phyloP scores from a whole-genome alignment of 345 rosid genomes.

The Laguncularia racemosa region DNA sequence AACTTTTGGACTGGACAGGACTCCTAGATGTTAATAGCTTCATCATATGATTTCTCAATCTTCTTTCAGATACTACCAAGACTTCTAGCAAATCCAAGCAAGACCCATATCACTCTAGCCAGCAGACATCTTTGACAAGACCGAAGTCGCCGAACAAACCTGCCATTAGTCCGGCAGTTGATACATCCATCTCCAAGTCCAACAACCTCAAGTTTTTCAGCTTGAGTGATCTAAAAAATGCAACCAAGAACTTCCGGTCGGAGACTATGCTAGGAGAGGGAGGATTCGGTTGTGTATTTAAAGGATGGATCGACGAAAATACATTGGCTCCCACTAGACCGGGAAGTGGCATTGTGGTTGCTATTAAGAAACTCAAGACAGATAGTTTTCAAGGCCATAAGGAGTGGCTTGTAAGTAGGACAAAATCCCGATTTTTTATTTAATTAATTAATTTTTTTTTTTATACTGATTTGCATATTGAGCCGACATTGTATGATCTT shows the following conservation, averaged over 20 bases:
- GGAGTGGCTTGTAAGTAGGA: slow-evolving; percentile 67
- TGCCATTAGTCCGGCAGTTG: slow-evolving; percentile 7
- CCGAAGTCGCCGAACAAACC: slow-evolving; percentile 13
- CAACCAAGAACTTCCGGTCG: slow-evolving; percentile 49
- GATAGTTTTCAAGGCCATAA: slow-evolving; percentile 66
- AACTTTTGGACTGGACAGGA: too few relatives aligned
- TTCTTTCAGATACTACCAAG: slow-evolving; percentile 25
- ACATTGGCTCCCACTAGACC: slow-evolving; percentile 58
- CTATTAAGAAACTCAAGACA: slow-evolving; percentile 54
- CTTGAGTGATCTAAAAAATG: slow-evolving; percentile 45
- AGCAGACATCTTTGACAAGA: slow-evolving; percentile 11
- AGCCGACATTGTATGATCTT: not conserved
- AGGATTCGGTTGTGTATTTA: slow-evolving; percentile 62
- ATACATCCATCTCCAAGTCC: slow-evolving; percentile 13
- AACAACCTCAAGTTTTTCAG: slow-evolving; percentile 47
- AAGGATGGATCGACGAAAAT: slow-evolving; percentile 57
- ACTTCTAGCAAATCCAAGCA: slow-evolving; percentile 7
- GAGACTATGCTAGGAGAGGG: slow-evolving; percentile 63
- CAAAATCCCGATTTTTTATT: not conserved
- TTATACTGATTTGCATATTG: not conserved
- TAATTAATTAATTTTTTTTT: not conserved
- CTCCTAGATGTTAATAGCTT: too few relatives aligned
- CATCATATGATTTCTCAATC: too few relatives aligned
- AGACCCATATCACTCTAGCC: slow-evolving; percentile 7
- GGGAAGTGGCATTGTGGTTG: slow-evolving; percentile 48